phyloP scores from a whole-genome alignment of 2,329 filamentous ascomycete species.

The Periglandula ipomoeae region DNA sequence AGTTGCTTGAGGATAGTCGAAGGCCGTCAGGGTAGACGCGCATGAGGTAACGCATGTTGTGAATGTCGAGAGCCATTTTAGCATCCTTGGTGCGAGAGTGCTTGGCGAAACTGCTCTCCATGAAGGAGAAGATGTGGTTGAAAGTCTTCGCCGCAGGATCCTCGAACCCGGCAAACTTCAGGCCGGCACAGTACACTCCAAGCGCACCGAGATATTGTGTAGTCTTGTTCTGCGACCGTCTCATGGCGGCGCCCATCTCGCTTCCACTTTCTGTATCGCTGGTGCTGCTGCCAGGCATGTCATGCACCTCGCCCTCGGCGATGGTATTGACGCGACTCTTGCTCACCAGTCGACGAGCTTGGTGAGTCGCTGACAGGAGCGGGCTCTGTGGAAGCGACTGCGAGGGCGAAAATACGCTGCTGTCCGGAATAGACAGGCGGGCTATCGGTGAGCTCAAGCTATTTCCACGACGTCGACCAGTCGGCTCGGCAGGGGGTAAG shows the following conservation, averaged over 20 bases:
- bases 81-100: conserved; percentile 67
- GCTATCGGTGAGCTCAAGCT: conserved; percentile 63
- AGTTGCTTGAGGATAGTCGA: conserved; percentile 83
- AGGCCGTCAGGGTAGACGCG: conserved; percentile 83
- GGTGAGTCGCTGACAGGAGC: conserved; percentile 41
- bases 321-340: conserved; percentile 50
- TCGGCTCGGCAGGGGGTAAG: conserved; percentile 17
- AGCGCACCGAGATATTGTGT: conserved; percentile 73
- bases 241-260: conserved; percentile 41
- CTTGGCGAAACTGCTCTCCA: conserved; percentile 78
- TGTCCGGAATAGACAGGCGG: conserved; percentile 53
- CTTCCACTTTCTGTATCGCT: conserved; percentile 72
- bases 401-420: conserved; percentile 36
- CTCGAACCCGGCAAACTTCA: conserved; percentile 80
- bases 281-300: conserved; percentile 48
- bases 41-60: conserved; percentile 89
- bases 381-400: conserved; percentile 47
- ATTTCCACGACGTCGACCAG: conserved; percentile 46
- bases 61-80: conserved; percentile 71
- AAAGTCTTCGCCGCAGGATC: conserved; percentile 70
- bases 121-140: conserved; percentile 95
- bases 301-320: conserved; percentile 46
- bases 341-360: conserved; percentile 36
- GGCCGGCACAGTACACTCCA: conserved; percentile 63
- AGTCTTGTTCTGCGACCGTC: conserved; percentile 73